Percentiles rank a stretch among this genome's conserved stretches.
Conservation (phyloP, 2,329 filamentous ascomycete genomes). For the Colletotrichum plurivorum region DNA sequence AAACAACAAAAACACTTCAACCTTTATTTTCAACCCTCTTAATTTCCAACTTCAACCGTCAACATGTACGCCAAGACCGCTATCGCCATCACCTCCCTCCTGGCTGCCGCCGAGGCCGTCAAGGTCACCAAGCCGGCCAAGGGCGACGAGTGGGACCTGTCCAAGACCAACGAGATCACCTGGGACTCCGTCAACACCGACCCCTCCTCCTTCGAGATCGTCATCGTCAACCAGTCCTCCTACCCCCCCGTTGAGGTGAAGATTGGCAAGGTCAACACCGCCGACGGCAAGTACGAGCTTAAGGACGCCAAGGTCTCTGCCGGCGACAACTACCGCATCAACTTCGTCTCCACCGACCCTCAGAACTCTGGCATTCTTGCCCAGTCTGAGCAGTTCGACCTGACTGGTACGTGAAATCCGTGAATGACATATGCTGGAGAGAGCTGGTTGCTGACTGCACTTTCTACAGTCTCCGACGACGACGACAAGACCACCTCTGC, state of each 20-base stretch:
- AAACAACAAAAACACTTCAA: slow-evolving; percentile 9
- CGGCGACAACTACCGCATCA: slow-evolving; percentile 30
- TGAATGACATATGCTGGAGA: no score
- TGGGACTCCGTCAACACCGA: slow-evolving; percentile 34
- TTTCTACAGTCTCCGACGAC: slow-evolving; percentile 3
- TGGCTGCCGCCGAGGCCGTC: slow-evolving; percentile 34
- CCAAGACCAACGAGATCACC: slow-evolving; percentile 36
- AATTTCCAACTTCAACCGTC: slow-evolving; percentile 12
- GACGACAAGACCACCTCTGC: not conserved
- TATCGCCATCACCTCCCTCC: slow-evolving; percentile 32
- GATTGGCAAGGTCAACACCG: slow-evolving; percentile 32
- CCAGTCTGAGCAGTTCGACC: slow-evolving; percentile 32
- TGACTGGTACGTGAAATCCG: slow-evolving; percentile 26
- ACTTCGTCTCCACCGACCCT: slow-evolving; percentile 32
- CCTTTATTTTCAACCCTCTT: not conserved
- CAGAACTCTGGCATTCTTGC: slow-evolving; percentile 38
- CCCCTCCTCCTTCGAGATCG: slow-evolving; percentile 33
- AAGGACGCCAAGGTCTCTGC: slow-evolving; percentile 22
- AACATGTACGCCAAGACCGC: slow-evolving; percentile 39
- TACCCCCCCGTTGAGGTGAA: slow-evolving; percentile 13
- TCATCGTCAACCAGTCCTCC: slow-evolving; percentile 32
- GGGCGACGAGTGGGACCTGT: slow-evolving; percentile 35
- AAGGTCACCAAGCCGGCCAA: slow-evolving; percentile 37
- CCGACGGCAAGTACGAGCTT: slow-evolving; percentile 39
- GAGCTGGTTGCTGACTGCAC: not conserved